Conservation (phyloP, 441 rosid species). For the Isatis lusitanica region DNA sequence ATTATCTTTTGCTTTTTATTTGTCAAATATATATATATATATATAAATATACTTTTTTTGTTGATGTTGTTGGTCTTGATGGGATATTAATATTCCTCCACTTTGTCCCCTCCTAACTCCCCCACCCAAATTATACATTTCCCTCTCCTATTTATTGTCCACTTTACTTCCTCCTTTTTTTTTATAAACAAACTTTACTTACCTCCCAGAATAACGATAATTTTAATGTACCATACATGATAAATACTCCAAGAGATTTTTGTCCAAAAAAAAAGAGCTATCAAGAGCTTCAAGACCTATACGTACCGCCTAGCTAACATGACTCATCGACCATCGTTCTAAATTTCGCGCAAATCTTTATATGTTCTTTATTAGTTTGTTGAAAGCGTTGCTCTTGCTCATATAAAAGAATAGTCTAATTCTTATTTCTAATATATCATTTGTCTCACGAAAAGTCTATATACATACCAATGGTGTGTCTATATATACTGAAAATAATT, state of each 20-base stretch:
- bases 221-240: neutral
- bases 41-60: slow-evolving; percentile 13
- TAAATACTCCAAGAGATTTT: no score
- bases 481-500: neutral
- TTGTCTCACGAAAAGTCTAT: slow-evolving; percentile 11
- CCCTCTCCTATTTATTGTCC: slow-evolving; percentile 20
- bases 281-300: no score
- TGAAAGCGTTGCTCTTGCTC: slow-evolving; percentile 14
- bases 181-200: slow-evolving; percentile 7
- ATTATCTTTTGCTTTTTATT: slow-evolving; percentile 31
- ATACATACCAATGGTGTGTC: neutral
- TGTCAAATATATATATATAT: slow-evolving; percentile 20
- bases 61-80: slow-evolving; percentile 27
- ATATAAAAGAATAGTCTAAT: neutral
- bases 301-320: no score
- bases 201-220: slow-evolving; percentile 10
- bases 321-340: neutral
- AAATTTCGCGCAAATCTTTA: neutral
- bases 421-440: neutral
- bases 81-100: slow-evolving; percentile 34
- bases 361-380: neutral
- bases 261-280: no score
- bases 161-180: slow-evolving; percentile 14
- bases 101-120: slow-evolving; percentile 39
- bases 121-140: slow-evolving; percentile 33